A percentile compares a stretch with the other conserved stretches of the same genome.
These are phyloP conservation scores for Lentinula sp. DNA, from an alignment of 768 basidiomycete species.

Conservation along the genomic window DNA sequence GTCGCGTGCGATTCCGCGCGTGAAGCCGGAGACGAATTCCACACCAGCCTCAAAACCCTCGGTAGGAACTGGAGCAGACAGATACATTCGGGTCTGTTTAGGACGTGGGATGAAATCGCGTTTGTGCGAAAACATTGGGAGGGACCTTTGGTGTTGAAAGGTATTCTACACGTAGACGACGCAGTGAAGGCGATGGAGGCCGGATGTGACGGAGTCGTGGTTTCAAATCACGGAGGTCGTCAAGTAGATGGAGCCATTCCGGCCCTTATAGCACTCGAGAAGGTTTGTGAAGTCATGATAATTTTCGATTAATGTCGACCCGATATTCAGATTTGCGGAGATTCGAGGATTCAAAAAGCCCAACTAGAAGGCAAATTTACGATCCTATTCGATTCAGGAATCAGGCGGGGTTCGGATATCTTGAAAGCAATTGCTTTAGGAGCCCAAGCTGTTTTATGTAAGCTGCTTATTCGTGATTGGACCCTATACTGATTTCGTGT, in stretches of 20 bases:
- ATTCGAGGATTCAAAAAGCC: conserved; percentile 22
- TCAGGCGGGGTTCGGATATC: conserved; percentile 48
- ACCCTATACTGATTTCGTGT: conserved; percentile 37
- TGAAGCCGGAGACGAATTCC: conserved; percentile 22
- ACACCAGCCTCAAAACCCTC: conserved; percentile 16
- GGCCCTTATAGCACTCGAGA: conserved; percentile 29
- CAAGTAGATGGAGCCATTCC: conserved; percentile 39
- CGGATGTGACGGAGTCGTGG: conserved; percentile 39
- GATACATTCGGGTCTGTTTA: conserved; percentile 32
- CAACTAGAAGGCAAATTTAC: conserved; percentile 24
- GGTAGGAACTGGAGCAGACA: conserved; percentile 32
- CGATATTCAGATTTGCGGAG: neutral
- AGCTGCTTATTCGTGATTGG: conserved; percentile 11
- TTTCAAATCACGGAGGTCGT: conserved; percentile 37
- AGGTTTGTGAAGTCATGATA: neutral
- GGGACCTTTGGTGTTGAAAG: conserved; percentile 43
- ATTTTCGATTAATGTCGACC: neutral
- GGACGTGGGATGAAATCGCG: conserved; percentile 38
- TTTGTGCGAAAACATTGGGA: conserved; percentile 42
- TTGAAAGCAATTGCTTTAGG: conserved; percentile 46
- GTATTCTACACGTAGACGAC: conserved; percentile 39
- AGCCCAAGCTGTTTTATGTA: conserved; percentile 12
- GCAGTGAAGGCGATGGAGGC: conserved; percentile 42
- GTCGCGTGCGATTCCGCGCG: conserved; percentile 12
- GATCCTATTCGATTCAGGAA: conserved; percentile 41